Evolutionary conservation across 1,284 basidiomycete species (phyloP).

Genomic region (Phaffia rhodozyma): DNA sequence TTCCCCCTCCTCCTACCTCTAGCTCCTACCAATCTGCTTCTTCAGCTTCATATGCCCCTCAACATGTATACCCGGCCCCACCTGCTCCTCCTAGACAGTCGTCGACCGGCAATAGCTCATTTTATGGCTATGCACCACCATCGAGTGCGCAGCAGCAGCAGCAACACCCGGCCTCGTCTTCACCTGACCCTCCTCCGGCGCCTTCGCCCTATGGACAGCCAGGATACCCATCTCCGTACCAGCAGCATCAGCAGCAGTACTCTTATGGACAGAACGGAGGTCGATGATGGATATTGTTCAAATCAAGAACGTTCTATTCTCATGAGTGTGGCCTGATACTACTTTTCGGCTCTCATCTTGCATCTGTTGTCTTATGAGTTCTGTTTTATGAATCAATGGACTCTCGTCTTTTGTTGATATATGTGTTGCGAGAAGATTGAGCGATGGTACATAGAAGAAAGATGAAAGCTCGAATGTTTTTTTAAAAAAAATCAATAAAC

Average conservation of each 20-base stretch:
- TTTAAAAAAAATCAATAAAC: no score
- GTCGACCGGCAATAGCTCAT: conserved; percentile 8
- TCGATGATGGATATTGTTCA: no score
- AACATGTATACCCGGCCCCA: conserved; percentile 22
- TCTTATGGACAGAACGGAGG: no score
- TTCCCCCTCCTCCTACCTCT: conserved; percentile 18
- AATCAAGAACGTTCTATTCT: no score
- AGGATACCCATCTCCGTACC: not conserved
- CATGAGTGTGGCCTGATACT: no score
- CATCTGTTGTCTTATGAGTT: no score
- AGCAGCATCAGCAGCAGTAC: conserved; percentile 4
- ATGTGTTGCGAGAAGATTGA: no score
- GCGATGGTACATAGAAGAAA: no score
- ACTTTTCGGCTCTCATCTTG: no score
- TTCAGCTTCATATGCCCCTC: conserved; percentile 21
- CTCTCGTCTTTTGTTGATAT: no score
- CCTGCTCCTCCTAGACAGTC: conserved; percentile 16
- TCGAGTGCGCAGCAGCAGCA: conserved; percentile 22
- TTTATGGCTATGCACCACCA: conserved; percentile 21
- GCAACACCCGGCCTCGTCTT: not conserved
- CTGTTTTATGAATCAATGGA: no score
- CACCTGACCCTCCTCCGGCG: not conserved
- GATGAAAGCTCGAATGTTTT: no score
- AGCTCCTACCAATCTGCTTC: conserved; percentile 11
- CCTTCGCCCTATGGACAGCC: conserved; percentile 1